Base-by-base conservation (phyloP, 2,329 filamentous ascomycete genomes). In the Berkeleyomyces basicola region DNA sequence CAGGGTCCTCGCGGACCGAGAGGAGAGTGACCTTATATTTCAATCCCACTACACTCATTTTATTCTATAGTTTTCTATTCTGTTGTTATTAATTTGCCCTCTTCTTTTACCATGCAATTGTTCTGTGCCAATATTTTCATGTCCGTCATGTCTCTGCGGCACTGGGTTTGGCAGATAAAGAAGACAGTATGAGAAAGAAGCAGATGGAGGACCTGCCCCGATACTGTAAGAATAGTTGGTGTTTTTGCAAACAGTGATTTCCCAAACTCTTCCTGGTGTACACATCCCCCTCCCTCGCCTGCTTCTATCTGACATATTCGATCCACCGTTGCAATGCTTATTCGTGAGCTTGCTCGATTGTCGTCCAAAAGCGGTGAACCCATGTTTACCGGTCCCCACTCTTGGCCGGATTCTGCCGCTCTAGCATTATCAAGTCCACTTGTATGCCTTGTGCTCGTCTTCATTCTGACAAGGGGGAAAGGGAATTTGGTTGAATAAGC, bases 1-100 rank as follows among this genome's bases (percentile, higher is more conserved):
- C 10, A 46, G 40, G 43, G 58, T 59, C 58, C 42, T 47, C 58
- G 42, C 58, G 58, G 58, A 47, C 58, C 43, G 37, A 55, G 37
- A 31, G 14, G 33, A 37, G 10, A 51, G 23, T 55, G 23, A 36
- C 9, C 10, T 36, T 10, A 1, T 51, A 1, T 51, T 23, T 23
- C 23, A 23, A 23, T 23, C 2, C 23, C 1, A 23, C 23, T 23
- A 23, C 23, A 23, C 23, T 16, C 31, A 33, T 58, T 58, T 16
- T 36, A 9, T 31, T 58, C 23, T n/a, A 11, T 16, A 11, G n/a
- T 57, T 37, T 37, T 11, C 53, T 57, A 31, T 46, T 23, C 14
- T 40, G 4, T 3, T 16, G n/a, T 23, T 7, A 46, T 36, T 33
- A 23, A 59, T 10, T 4, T 44, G 14, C 42, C 23, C 1, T 23